A percentile compares a stretch with the other conserved stretches of the same genome.
Conservation (phyloP, 306 rosid species). For the Vicia sativa region DNA sequence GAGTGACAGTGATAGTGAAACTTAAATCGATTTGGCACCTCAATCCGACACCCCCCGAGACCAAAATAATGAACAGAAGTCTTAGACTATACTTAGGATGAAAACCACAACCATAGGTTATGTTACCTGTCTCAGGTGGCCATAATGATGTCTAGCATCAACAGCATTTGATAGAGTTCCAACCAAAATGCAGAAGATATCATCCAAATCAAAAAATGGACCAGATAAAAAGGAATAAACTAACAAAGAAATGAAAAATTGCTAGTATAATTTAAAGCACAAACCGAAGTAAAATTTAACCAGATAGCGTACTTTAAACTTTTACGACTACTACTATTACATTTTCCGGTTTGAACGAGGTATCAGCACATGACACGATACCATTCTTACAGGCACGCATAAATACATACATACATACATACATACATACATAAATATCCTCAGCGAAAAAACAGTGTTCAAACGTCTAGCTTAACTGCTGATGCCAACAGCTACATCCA, state of each 20-base stretch:
- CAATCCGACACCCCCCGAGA: no score
- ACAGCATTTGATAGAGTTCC: constrained; percentile 49
- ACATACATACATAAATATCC: not conserved
- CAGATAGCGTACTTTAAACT: not conserved
- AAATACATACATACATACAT: no score
- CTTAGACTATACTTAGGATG: no score
- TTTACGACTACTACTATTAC: not conserved
- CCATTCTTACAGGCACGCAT: no score
- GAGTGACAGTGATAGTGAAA: no score
- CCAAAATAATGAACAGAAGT: no score
- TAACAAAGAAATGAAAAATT: not conserved
- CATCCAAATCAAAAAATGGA: constrained; percentile 50
- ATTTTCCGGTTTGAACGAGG: not conserved
- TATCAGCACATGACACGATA: not conserved
- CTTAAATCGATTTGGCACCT: no score
- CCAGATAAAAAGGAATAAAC: constrained; percentile 37
- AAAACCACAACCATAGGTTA: no score
- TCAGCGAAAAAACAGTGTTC: not conserved
- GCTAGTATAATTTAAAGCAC: no score
- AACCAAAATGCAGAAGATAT: constrained; percentile 58
- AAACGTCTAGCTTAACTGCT: constrained; percentile 8
- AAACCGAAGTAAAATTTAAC: no score
- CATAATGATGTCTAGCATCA: constrained; percentile 59
- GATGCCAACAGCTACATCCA: constrained; percentile 20
- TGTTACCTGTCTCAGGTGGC: no score